Evolutionary conservation across 1,284 basidiomycete genomes (phyloP).

Genomic region (Ganoderma resinaceum): DNA sequence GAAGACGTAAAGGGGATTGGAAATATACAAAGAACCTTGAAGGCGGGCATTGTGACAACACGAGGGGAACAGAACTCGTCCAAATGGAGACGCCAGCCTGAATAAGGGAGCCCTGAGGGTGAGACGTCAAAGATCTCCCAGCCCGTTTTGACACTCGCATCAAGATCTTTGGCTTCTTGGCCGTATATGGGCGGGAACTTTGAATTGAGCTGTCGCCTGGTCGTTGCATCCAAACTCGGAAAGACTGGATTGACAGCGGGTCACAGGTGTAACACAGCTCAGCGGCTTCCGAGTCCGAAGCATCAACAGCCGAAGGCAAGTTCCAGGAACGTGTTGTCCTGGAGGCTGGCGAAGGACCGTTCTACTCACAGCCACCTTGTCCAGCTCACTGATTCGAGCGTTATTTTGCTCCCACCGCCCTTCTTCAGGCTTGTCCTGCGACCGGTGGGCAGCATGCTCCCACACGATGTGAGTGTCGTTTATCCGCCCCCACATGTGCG

Average conservation of each 20-base stretch:
- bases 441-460: no score
- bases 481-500: no score
- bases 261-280: not conserved
- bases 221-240: not conserved
- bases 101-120: not conserved
- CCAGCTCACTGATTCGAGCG: no score
- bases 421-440: no score
- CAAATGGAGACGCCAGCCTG: not conserved
- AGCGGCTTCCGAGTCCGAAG: not conserved
- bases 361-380: no score
- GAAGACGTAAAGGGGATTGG: no score
- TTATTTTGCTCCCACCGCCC: no score
- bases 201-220: not conserved
- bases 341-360: not conserved
- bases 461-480: no score
- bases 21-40: no score
- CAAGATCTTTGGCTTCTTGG: not conserved
- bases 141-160: not conserved
- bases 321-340: not conserved
- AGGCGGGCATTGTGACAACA: not conserved
- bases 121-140: not conserved
- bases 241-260: not conserved
- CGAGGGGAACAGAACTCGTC: not conserved
- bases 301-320: not conserved
- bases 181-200: not conserved